Base-by-base conservation (phyloP, 805 yeast genomes). In the Wickerhamomyces chaumierensis region DNA sequence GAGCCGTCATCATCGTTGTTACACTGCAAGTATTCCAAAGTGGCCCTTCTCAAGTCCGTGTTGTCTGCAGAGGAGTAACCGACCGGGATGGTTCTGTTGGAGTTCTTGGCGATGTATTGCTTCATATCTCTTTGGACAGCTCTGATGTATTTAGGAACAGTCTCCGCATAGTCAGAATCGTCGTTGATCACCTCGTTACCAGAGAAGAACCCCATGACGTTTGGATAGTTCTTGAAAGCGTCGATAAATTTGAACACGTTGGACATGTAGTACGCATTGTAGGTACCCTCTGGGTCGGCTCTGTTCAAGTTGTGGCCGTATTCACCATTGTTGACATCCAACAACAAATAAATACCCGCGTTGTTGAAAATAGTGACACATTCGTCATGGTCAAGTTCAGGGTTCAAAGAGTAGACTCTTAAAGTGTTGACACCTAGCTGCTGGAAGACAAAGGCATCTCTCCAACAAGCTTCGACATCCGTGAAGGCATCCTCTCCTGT, bases 21-120 rank as follows among this genome's bases (percentile, higher is more conserved):
- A 66, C 97, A 88, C 60, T 82, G 81, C 55, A 90, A 69, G 61
- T 81, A 90, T 47, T 77, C 75, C 60, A 81, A 83, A 38, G 90
- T 76, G 27, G 84, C 81, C 36, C 73, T 61, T 51, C 95, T 74
- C 53, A 83, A 71, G 34, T 69, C 71, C 39, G 63, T 66, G 44
- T 78, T 87, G 51, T 84, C 95, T 15, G 96, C 96, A 36, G 96
- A 95, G 8, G 95, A 81, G 61, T 88, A 88, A 27, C 96, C 96
- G n/a, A 87, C 95, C 5, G 95, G 96, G 42, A 88, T 80, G 8
- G 76, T 61, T 58, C 96, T 75, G 54, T 81, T 71, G 15, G 79
- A 66, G 49, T 81, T 76, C 40, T 71, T 64, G 21, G 71, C 62
- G 45, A 88, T 80, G 63, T 83, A 88, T 48, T 73, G 75, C 62